Evolutionary conservation across 305 asterid species (phyloP).

Genomic region (Fraxinus ornus): DNA sequence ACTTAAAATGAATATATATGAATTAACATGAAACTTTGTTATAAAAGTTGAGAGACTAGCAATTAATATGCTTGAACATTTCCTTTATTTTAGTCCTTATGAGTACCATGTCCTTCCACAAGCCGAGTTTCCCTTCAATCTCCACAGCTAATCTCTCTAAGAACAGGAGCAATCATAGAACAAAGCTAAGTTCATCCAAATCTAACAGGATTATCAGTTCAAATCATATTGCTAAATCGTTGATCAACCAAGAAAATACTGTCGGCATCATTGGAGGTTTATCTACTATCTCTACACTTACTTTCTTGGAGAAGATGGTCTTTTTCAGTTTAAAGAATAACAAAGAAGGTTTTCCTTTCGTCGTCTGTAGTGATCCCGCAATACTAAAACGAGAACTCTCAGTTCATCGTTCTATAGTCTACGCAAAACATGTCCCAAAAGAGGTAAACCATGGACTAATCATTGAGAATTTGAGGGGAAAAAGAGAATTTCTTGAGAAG

Average conservation of each 20-base stretch:
- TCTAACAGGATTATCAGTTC: not conserved
- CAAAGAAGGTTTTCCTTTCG: conserved; percentile 24
- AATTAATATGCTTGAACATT: not conserved
- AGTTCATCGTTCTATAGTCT: not conserved
- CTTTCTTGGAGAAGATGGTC: conserved; percentile 29
- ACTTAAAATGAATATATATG: not conserved
- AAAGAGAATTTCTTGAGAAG: conserved; percentile 28
- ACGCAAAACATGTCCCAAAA: not conserved
- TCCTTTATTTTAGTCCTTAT: not conserved
- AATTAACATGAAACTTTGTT: not conserved
- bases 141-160: not conserved
- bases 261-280: conserved; percentile 32
- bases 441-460: not conserved
- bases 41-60: not conserved
- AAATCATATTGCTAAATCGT: not conserved
- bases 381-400: conserved; percentile 7
- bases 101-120: conserved; percentile 7
- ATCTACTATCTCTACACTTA: conserved; percentile 25
- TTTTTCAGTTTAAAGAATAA: conserved; percentile 21
- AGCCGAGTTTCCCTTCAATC: not conserved
- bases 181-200: not conserved
- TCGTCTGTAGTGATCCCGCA: conserved; percentile 24
- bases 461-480: conserved; percentile 20
- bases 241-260: conserved; percentile 12
- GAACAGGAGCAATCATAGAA: not conserved